Evolutionary conservation across 2,329 filamentous ascomycete genomes (phyloP).

Genomic region (Epichloe bromicola): DNA sequence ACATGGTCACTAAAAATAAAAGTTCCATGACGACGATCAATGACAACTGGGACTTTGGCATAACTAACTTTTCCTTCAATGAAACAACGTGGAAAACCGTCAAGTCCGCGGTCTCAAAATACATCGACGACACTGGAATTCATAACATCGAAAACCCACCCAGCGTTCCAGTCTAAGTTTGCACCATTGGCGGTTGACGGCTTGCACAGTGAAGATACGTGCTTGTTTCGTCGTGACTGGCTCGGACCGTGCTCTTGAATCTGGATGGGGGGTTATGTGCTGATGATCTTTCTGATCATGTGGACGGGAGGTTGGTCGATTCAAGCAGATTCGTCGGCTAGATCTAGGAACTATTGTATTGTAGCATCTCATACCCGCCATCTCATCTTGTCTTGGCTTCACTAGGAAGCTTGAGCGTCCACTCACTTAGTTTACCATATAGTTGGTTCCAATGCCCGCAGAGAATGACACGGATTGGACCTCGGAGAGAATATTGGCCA

Average conservation of each 20-base stretch:
- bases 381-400: not conserved
- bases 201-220: not conserved
- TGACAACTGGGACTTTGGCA: not conserved
- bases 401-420: not conserved
- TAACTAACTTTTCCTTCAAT: not conserved
- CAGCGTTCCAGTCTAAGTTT: not conserved
- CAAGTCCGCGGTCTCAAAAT: not conserved
- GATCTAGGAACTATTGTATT: not conserved
- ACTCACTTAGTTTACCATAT: too few species aligned
- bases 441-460: too few species aligned
- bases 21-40: not conserved
- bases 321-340: not conserved
- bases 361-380: not conserved
- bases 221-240: not conserved
- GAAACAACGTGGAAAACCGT: not conserved
- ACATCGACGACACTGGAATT: not conserved
- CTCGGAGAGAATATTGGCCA: too few species aligned
- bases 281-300: too few species aligned
- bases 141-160: not conserved
- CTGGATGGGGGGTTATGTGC: too few species aligned
- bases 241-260: too few species aligned
- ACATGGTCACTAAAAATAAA: not conserved
- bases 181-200: not conserved
- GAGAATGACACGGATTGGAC: too few species aligned
- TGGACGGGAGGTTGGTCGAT: not conserved